Evolutionary conservation across 1,284 basidiomycete genomes (phyloP), one percentile per base, ranked within the genome.

Genomic region (Sanghuangporus baumii): DNA sequence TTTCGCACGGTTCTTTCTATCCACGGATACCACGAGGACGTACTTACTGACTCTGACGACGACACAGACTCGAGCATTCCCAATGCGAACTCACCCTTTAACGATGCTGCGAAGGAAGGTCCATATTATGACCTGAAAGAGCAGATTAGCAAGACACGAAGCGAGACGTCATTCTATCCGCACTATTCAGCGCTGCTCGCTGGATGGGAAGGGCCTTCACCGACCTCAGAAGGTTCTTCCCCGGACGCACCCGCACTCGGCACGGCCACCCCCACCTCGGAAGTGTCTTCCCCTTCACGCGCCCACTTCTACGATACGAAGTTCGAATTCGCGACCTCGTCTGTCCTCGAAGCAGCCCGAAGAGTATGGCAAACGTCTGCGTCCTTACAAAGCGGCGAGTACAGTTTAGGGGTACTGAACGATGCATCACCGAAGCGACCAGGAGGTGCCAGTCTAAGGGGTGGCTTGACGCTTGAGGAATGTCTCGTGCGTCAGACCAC

Each of bases 401-500:
- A 50, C 23, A 38, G 37, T 31, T 34, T 65, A 23, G 63, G 63
- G 6, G 51, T 65, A 9, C 63, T 65, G 18, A 65, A 62, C 34
- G 18, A 38, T 40, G 47, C 56, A 18, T 61, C 63, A n/a, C 60
- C 63, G 16, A 65, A 65, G 56, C 56, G 50, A 37, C 54, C 60
- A 38, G 63, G 63, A 16, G 63, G 63, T 12, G 63, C 63, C 20
- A 62, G 55, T 12, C 55, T 65, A 12, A 61, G 47, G 26, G 63
- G 63, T 40, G 63, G 59, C 11, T 26, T 46, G 46, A 59, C 59
- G 20, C 63, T 62, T 40, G 63, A 65, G 38, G 63, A 61, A 56
- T 61, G 59, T 38, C 56, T 65, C 40, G 63, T 58, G 34, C 63
- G 63, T 54, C 63, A 65, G 46, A 61, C 59, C 40, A 65, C 63